Evolutionary conservation across 2,329 filamentous ascomycete genomes (phyloP), one percentile per base, ranked within the genome.

Genomic region (Exophiala xenobiotica): DNA sequence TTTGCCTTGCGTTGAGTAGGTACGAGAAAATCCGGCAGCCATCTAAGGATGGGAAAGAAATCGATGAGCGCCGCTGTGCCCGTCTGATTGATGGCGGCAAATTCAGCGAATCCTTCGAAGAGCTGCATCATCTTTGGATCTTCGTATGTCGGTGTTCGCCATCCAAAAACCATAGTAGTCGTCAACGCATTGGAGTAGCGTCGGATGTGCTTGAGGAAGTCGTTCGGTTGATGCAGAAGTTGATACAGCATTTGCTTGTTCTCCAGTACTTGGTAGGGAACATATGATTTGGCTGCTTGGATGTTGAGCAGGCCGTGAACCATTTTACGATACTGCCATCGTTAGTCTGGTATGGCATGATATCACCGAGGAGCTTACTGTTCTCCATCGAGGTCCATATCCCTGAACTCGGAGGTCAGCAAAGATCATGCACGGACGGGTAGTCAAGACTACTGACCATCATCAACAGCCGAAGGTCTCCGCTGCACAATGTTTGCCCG

Each of bases 241-340:
- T 75, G 74, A 37, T 67, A 52, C 54, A 79, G 65, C 77, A 82
- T 77, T 42, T 75, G 71, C 59, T 76, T 78, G 62, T 75, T 78
- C 61, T 82, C 78, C 2, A 81, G 67, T 38, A 76, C 71, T 57
- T 82, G 78, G 56, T 81, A 82, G 1, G 75, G 71, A 2, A 81
- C 70, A 50, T 83, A 83, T 7, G 67, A 65, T 47, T 69, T 70
- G 3, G 76, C 70, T 1, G 71, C 68, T 0, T 67, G 72, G 45
- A 76, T 63, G 56, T 79, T 78, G 23, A 80, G 71, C 1, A 77
- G 67, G 2, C 64, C 66, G 59, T 79, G 77, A 2, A 73, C 59
- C 58, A 67, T 65, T 39, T 68, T 68, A 11, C 64, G 65, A 45
- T 63, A 61, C 40, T 54, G 20, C 7, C 6, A 16, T 11, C 9